Evolutionary conservation across 148 eudicot genomes (phyloP), one percentile per base, ranked within the genome.

Genomic region (Cornus florida): DNA sequence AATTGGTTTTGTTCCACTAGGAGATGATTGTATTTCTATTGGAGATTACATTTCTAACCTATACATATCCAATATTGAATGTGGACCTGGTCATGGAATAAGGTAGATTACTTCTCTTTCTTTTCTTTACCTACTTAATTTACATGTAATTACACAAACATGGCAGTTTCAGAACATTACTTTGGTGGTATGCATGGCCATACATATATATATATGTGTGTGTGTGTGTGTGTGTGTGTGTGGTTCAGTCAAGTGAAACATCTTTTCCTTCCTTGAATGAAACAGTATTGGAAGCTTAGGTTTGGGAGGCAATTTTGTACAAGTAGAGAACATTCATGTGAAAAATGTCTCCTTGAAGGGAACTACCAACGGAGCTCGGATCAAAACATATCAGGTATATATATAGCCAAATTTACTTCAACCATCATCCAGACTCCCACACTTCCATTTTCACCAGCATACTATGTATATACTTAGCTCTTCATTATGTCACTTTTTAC

Each of bases 11-110:
- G 65, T 66, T 6, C 28, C 28, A 28, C 28, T 66, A 89, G 95
- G 95, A 41, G 95, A 91, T 84, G 95, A 88, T 84, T 89, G 92
- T 78, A 79, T 91, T 78, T 91, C 95, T 0, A 83, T 91, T 38
- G 95, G 95, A 64, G 95, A 91, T 84, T 67, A 79, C 78, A 83
- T 82, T 20, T 89, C 83, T 73, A 60, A 89, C 68, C 71, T 91
- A n/a, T 73, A 83, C 33, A 81, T 91, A 78, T 12, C 39, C 57
- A 84, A 89, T 81, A 59, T 91, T 62, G 77, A 82, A 41, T 91
- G 95, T 83, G 92, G 95, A 83, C 95, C 95, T 32, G 95, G 95
- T 71, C 95, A 91, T 77, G 95, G 95, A n/a, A 80, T 91, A 62
- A 91, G 95, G 95, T 87, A 23, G 78, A 75, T 7, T 50, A 41